A percentile compares a stretch with the other conserved stretches of the same genome.
phyloP scores from a whole-genome alignment of 805 yeast genomes.

The Millerago galiae region DNA sequence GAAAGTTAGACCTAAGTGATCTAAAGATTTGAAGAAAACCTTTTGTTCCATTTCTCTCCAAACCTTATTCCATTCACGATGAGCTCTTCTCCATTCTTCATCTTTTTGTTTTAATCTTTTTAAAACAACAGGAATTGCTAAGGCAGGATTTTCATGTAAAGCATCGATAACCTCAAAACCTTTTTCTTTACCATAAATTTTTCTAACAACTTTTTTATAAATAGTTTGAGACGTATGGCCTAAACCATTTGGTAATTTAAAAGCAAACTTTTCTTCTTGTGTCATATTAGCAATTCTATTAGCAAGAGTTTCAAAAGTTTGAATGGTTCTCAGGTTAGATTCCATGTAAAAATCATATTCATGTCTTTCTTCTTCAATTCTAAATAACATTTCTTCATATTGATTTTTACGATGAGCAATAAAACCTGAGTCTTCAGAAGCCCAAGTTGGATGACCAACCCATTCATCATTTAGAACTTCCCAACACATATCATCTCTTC shows the following conservation, averaged over 20 bases:
- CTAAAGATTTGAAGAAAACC: constrained; percentile 87
- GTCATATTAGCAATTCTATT: constrained; percentile 91
- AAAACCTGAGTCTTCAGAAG: constrained; percentile 97
- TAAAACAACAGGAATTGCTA: constrained; percentile 90
- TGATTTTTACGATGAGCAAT: constrained; percentile 98
- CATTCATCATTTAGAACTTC: constrained; percentile 97
- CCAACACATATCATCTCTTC: constrained; percentile 99
- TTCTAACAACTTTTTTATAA: constrained; percentile 87
- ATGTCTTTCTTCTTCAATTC: constrained; percentile 95
- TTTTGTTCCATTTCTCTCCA: constrained; percentile 99
- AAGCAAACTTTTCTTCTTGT: constrained; percentile 76
- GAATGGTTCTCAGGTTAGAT: constrained; percentile 89
- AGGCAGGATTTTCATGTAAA: constrained; percentile 88
- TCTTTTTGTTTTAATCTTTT: constrained; percentile 94
- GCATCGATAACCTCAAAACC: constrained; percentile 97
- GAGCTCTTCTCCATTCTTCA: constrained; percentile 98
- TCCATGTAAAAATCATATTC: constrained; percentile 97
- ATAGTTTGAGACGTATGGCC: constrained; percentile 90
- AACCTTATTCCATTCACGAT: constrained; percentile 96
- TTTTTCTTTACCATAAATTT: constrained; percentile 88
- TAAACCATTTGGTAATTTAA: constrained; percentile 86
- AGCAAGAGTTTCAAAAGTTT: constrained; percentile 91
- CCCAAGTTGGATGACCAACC: constrained; percentile 99
- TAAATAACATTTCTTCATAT: constrained; percentile 90
- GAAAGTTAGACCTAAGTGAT: constrained; percentile 91